A percentile compares a stretch with the other conserved stretches of the same genome.
Evolutionary conservation across 352 stramenopile genomes (phyloP).

Genomic region (Plasmopara viticola): DNA sequence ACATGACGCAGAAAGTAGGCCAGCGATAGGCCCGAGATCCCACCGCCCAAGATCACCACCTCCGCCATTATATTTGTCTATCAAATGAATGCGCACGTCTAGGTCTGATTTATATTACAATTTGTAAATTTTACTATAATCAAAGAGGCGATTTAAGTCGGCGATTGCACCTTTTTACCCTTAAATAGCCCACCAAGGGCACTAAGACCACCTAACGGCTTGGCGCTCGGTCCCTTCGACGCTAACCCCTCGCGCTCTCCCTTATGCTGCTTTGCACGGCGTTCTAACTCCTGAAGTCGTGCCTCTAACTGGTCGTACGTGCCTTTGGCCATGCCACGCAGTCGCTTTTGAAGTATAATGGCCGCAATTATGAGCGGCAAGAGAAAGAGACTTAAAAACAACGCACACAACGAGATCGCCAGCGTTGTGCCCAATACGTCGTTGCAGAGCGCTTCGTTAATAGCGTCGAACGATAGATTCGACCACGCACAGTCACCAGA

Average conservation of each 20-base stretch:
- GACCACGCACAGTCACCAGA: constrained; percentile 73
- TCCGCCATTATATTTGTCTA: constrained; percentile 11
- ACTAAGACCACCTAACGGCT: constrained; percentile 10
- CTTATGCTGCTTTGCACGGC: constrained; percentile 42
- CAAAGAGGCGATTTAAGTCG: constrained; percentile 3
- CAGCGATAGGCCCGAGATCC: constrained; percentile 72
- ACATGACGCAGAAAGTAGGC: constrained; percentile 69
- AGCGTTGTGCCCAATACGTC: constrained; percentile 74
- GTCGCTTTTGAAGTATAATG: constrained; percentile 70
- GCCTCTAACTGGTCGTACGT: constrained; percentile 74
- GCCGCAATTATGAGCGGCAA: constrained; percentile 65
- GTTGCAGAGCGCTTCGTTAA: constrained; percentile 64
- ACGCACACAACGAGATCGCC: constrained; percentile 66
- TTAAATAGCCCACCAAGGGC: constrained; percentile 23
- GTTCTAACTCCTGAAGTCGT: constrained; percentile 60
- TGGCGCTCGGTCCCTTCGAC: constrained; percentile 5
- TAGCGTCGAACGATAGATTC: constrained; percentile 76
- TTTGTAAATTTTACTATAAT: no score
- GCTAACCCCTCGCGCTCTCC: constrained; percentile 15
- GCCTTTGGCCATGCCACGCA: constrained; percentile 69
- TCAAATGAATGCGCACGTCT: no score
- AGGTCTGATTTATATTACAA: no score
- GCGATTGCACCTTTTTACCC: constrained; percentile 22
- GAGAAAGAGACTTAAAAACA: constrained; percentile 72
- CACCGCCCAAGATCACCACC: constrained; percentile 77